These are phyloP conservation scores for Populus alba DNA, from an alignment of 345 rosid genomes.

Conservation along the genomic window DNA sequence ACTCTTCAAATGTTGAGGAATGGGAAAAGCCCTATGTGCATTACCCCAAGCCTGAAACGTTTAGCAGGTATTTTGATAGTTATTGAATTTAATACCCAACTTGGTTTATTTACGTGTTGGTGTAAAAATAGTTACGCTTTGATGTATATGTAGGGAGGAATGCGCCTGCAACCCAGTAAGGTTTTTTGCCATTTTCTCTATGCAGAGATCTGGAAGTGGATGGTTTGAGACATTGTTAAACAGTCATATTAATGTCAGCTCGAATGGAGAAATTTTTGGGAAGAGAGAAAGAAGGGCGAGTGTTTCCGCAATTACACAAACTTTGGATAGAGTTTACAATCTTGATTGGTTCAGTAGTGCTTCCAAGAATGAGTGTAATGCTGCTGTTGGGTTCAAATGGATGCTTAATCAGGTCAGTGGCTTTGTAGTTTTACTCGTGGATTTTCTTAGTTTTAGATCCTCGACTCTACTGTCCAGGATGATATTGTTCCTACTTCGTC, in stretches of 20 bases:
- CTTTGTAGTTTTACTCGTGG: no score
- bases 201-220: slow-evolving; percentile 48
- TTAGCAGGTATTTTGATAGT: slow-evolving; percentile 20
- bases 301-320: slow-evolving; percentile 25
- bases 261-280: slow-evolving; percentile 40
- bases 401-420: slow-evolving; percentile 39
- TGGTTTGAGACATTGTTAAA: slow-evolving; percentile 46
- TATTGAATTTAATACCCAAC: not conserved
- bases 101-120: not conserved
- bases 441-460: no score
- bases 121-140: not conserved
- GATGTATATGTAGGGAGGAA: slow-evolving; percentile 24
- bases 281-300: slow-evolving; percentile 25
- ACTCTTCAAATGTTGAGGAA: slow-evolving; percentile 18
- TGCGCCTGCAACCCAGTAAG: slow-evolving; percentile 38
- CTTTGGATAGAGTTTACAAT: slow-evolving; percentile 32
- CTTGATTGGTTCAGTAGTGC: slow-evolving; percentile 40
- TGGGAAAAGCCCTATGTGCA: slow-evolving; percentile 29
- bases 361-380: slow-evolving; percentile 40
- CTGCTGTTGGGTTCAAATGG: slow-evolving; percentile 47
- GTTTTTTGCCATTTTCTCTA: slow-evolving; percentile 39
- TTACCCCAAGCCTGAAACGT: slow-evolving; percentile 35
- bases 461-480: no score
- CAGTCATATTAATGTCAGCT: slow-evolving; percentile 43
- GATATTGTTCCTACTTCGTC: no score